Base-by-base conservation (phyloP, 2,329 filamentous ascomycete genomes). In the Apiospora rasikravindrae region DNA sequence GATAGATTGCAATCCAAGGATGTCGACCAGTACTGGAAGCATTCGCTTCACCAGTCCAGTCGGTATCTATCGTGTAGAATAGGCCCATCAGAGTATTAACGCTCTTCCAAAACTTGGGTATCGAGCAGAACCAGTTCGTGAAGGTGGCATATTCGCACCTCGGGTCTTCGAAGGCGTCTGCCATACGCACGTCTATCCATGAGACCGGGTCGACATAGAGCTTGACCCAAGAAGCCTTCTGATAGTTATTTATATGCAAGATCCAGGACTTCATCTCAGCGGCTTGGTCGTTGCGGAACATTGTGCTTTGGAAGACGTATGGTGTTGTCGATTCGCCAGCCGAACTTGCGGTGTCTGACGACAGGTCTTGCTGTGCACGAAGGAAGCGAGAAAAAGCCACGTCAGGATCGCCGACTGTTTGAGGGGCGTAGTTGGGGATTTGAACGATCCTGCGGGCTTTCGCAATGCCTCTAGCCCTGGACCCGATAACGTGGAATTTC, bases 401-500 rank as follows among this genome's bases (percentile, higher is more conserved):
- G 16, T 86, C 83, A 0, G 85, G 83, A 57, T 85, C 81, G 29
- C 79, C 81, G 4, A 80, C 71, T 24, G 82, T 82, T n/a, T 77
- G 75, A 1, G 74, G 67, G 5, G 74, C 73, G 71, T 85, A 88
- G 6, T 74, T 79, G 1, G 84, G 84, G 8, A 85, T 76, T 1
- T 74, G 73, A 4, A 85, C 73, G 4, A 69, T 73, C 13, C 81
- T 80, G 70, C 79, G 79, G 3, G 80, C 80, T 47, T 75, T 67
- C 45, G 72, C 71, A 1, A 74, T 77, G 14, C 74, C 78, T 22
- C 74, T 69, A 2, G 78, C 51, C 74, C 76, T 74, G 0, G 88
- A 88, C 3, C 89, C 89, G 5, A 91, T 71, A 2, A 92, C 86
- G 24, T 83, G 81, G 74, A 91, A 91, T 49, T 84, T 86, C 44